Percentiles rank a stretch among this genome's conserved stretches.
These are phyloP conservation scores for Draba incana DNA, from an alignment of 345 rosid species.

Conservation along the genomic window DNA sequence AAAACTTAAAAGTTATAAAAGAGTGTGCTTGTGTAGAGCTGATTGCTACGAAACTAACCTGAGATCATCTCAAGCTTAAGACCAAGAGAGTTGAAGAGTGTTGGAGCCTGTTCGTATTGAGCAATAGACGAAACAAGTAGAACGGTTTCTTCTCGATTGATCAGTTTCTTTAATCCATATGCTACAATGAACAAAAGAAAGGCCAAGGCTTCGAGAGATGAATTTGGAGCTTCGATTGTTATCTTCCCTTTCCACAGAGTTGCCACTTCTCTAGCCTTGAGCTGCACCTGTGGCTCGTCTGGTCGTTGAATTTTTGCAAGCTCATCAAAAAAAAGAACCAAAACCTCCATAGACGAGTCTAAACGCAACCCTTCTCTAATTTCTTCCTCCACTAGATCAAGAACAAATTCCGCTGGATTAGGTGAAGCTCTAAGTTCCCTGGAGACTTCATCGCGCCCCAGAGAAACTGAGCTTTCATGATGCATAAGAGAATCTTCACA, in stretches of 20 bases:
- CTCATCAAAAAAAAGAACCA: constrained; percentile 27
- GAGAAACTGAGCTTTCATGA: neutral
- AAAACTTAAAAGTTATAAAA: too few species aligned
- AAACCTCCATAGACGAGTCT: constrained; percentile 16
- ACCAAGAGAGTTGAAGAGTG: constrained; percentile 14
- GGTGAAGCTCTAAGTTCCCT: constrained; percentile 5
- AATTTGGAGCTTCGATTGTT: constrained; percentile 20
- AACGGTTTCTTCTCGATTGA: constrained; percentile 29
- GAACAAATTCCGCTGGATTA: constrained; percentile 32
- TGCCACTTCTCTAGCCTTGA: constrained; percentile 25
- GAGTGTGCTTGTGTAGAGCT: neutral
- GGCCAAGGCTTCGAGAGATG: constrained; percentile 33
- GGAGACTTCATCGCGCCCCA: constrained; percentile 11
- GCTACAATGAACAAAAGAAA: constrained; percentile 34
- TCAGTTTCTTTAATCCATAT: constrained; percentile 7
- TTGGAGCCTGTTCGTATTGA: constrained; percentile 24
- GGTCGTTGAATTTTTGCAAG: constrained; percentile 21
- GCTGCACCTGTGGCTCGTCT: constrained; percentile 5
- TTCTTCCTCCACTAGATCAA: constrained; percentile 16
- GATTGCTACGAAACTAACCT: constrained; percentile 23
- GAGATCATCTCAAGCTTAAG: constrained; percentile 3
- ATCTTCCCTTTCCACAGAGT: constrained; percentile 29
- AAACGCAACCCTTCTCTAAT: neutral
- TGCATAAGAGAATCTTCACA: neutral
- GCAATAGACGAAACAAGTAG: constrained; percentile 30